Conservation (phyloP, 306 rosid genomes). For the Abrus pulchellus region DNA sequence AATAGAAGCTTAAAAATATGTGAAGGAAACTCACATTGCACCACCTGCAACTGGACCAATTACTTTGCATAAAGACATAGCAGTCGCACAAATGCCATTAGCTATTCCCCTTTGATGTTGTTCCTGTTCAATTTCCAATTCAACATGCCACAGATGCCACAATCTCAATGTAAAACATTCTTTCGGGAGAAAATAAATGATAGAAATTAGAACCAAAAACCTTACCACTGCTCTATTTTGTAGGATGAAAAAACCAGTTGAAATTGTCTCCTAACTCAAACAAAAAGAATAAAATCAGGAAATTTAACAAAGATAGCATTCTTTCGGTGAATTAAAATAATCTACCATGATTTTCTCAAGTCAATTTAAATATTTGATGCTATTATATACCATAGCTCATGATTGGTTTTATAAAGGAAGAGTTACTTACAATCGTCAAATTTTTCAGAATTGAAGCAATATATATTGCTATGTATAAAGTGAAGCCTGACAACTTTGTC, state of each 20-base stretch:
- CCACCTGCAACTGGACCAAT: constrained; percentile 86
- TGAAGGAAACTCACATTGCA: constrained; percentile 67
- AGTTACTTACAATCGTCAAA: constrained; percentile 65
- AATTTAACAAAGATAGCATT: background rate
- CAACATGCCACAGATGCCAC: constrained; percentile 13
- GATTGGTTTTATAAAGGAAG: background rate
- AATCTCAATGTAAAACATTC: background rate
- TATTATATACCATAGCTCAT: background rate
- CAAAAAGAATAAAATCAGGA: constrained; percentile 15
- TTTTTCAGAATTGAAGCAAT: constrained; percentile 60
- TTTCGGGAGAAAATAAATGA: background rate
- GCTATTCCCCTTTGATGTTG: constrained; percentile 87
- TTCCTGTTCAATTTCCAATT: constrained; percentile 52
- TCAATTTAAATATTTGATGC: background rate
- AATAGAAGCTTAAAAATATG: too few species aligned
- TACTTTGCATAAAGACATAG: constrained; percentile 79
- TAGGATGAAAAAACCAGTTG: constrained; percentile 71
- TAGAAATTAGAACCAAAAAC: background rate
- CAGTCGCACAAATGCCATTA: constrained; percentile 82
- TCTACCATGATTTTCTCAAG: background rate
- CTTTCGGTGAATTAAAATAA: background rate
- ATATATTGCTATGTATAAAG: constrained; percentile 54
- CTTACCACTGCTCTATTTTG: constrained; percentile 89
- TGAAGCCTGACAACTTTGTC: constrained; percentile 61
- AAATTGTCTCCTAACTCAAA: constrained; percentile 52